These are phyloP conservation scores for Nakazawaea pomicola DNA, from an alignment of 805 yeast genomes.

Conservation along the genomic window DNA sequence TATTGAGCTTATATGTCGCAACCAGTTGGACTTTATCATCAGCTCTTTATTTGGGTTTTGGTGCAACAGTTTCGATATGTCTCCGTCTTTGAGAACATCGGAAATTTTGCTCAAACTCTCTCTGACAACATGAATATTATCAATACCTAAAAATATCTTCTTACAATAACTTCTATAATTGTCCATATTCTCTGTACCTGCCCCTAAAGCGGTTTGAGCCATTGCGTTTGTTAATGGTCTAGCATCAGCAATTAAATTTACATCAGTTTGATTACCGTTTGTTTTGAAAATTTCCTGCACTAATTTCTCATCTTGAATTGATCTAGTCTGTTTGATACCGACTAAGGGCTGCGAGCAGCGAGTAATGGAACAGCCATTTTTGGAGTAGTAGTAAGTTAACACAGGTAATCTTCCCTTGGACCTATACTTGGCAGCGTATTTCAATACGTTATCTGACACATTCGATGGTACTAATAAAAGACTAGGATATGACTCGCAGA, in stretches of 20 bases:
- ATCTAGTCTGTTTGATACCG: constrained; percentile 81
- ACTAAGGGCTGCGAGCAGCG: constrained; percentile 92
- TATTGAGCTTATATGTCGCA: constrained; percentile 62
- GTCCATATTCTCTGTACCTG: constrained; percentile 95
- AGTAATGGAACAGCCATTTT: constrained; percentile 72
- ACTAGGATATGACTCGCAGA: constrained; percentile 75
- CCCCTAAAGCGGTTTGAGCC: constrained; percentile 96
- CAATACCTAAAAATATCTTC: constrained; percentile 82
- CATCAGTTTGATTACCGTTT: constrained; percentile 31
- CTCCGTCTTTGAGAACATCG: constrained; percentile 63
- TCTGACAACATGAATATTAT: constrained; percentile 92
- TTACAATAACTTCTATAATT: constrained; percentile 64
- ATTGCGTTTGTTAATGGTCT: constrained; percentile 92
- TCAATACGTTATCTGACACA: constrained; percentile 75
- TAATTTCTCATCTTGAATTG: constrained; percentile 86
- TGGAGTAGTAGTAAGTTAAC: constrained; percentile 66
- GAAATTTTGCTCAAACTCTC: constrained; percentile 67
- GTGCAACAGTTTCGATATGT: constrained; percentile 38
- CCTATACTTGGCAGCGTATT: constrained; percentile 80
- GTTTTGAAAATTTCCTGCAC: constrained; percentile 68
- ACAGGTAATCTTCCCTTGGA: constrained; percentile 85
- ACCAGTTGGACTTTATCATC: constrained; percentile 72
- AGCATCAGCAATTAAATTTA: constrained; percentile 79
- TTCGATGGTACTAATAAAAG: constrained; percentile 64
- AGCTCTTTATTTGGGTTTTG: constrained; percentile 44